Evolutionary conservation across 108 stramenopile species (phyloP).

Genomic region (Skeletonema marinoi): DNA sequence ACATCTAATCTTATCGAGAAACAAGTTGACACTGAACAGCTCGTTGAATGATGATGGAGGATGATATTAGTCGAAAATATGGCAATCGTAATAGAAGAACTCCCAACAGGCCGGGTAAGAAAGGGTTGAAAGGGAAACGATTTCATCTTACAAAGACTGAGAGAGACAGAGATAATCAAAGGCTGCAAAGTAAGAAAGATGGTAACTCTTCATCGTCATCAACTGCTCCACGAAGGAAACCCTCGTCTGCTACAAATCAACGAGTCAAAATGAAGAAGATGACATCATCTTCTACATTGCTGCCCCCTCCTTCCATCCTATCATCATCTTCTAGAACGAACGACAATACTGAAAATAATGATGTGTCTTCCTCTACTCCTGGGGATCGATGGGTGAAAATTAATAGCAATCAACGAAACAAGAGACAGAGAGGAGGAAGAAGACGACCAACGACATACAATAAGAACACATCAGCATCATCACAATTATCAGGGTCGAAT

Average conservation of each 20-base stretch:
- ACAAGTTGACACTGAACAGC: neutral
- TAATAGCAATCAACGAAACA: neutral
- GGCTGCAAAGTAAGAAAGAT: neutral
- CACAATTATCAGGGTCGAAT: neutral
- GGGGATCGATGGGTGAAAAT: neutral
- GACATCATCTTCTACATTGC: constrained; percentile 24
- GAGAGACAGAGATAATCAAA: neutral
- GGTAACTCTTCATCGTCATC: constrained; percentile 2
- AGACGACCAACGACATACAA: neutral
- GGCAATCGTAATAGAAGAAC: neutral
- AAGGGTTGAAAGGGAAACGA: neutral
- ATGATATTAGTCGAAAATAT: neutral
- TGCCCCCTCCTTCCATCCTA: constrained; percentile 26
- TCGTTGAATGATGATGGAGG: neutral
- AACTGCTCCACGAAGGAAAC: neutral
- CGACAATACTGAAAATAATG: neutral
- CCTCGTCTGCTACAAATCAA: constrained; percentile 1
- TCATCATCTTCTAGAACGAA: constrained; percentile 1
- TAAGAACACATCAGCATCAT: neutral
- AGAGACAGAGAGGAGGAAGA: neutral
- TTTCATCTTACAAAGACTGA: neutral
- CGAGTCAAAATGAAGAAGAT: constrained; percentile 32
- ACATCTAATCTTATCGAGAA: neutral
- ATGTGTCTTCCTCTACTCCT: neutral
- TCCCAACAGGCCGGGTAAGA: neutral